Evolutionary conservation across 2,329 filamentous ascomycete genomes (phyloP).

Genomic region (Curvularia lunata): DNA sequence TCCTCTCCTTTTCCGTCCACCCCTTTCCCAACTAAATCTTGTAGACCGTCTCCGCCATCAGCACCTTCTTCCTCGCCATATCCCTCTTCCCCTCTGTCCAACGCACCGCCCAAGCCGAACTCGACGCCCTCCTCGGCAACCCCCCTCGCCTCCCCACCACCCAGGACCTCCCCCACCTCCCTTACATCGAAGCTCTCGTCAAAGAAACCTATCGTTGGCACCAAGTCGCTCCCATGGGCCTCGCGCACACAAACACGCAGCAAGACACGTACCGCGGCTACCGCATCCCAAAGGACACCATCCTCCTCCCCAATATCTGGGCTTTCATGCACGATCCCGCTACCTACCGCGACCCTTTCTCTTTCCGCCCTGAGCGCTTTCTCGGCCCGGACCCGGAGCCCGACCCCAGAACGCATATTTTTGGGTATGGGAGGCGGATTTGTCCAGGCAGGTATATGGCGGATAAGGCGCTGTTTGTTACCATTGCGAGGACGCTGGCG

Average conservation of each 20-base stretch:
- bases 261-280: slow-evolving; percentile 49
- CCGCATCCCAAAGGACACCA: slow-evolving; percentile 51
- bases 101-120: slow-evolving; percentile 54
- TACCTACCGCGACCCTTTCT: slow-evolving; percentile 46
- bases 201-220: slow-evolving; percentile 55
- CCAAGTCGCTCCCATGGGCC: slow-evolving; percentile 38
- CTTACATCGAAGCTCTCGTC: slow-evolving; percentile 43
- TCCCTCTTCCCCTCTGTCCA: slow-evolving; percentile 57
- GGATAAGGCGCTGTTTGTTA: slow-evolving; percentile 51
- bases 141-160: slow-evolving; percentile 54
- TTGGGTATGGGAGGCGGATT: slow-evolving; percentile 53
- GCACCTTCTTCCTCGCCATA: slow-evolving; percentile 60
- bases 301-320: slow-evolving; percentile 50
- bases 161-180: slow-evolving; percentile 53
- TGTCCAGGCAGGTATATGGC: slow-evolving; percentile 54
- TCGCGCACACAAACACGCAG: slow-evolving; percentile 40
- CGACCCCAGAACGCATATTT: slow-evolving; percentile 44
- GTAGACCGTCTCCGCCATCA: slow-evolving; percentile 51
- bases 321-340: slow-evolving; percentile 51
- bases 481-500: slow-evolving; percentile 54
- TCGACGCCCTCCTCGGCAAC: slow-evolving; percentile 58
- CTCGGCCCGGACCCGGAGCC: slow-evolving; percentile 47
- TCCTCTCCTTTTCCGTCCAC: neutral
- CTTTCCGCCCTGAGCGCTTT: slow-evolving; percentile 55
- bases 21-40: neutral